These are phyloP conservation scores for Chaetothyriales sp. DNA, from an alignment of 2,329 filamentous ascomycete species.

Conservation along the genomic window DNA sequence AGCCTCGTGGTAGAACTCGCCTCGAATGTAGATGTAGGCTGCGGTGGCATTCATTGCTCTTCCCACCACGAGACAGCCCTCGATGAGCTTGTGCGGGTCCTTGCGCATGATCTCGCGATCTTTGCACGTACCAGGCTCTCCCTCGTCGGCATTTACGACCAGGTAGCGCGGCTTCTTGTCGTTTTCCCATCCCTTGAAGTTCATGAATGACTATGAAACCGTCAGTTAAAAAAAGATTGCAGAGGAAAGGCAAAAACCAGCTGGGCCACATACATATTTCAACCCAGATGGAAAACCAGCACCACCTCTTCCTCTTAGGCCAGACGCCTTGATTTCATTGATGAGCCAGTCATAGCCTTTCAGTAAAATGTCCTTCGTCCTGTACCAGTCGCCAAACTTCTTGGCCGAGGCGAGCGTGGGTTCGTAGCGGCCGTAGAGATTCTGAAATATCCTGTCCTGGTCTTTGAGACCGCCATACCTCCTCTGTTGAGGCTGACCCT, in stretches of 20 bases:
- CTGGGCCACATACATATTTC: constrained; percentile 71
- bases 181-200: constrained; percentile 99
- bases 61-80: constrained; percentile 89
- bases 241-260: not conserved
- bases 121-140: constrained; percentile 97
- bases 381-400: constrained; percentile 99
- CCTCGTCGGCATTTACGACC: constrained; percentile 96
- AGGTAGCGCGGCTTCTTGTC: constrained; percentile 90
- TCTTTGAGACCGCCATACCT: constrained; percentile 80
- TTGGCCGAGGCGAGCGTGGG: constrained; percentile 83
- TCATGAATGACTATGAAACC: constrained; percentile 79
- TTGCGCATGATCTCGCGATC: constrained; percentile 99
- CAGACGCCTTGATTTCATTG: constrained; percentile 89
- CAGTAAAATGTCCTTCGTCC: constrained; percentile 93
- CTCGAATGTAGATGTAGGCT: constrained; percentile 98
- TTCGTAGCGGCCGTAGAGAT: constrained; percentile 86
- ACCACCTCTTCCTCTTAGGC: constrained; percentile 86
- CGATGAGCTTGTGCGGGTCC: constrained; percentile 96
- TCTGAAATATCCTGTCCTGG: constrained; percentile 98
- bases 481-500: constrained; percentile 50
- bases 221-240: not conserved
- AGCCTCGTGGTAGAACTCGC: constrained; percentile 94
- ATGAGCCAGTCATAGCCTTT: constrained; percentile 99
- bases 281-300: constrained; percentile 94
- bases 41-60: constrained; percentile 98